A percentile compares a stretch with the other conserved stretches of the same genome.
Evolutionary conservation across 148 eudicot genomes (phyloP).

Genomic region (Gaultheria prostrata): DNA sequence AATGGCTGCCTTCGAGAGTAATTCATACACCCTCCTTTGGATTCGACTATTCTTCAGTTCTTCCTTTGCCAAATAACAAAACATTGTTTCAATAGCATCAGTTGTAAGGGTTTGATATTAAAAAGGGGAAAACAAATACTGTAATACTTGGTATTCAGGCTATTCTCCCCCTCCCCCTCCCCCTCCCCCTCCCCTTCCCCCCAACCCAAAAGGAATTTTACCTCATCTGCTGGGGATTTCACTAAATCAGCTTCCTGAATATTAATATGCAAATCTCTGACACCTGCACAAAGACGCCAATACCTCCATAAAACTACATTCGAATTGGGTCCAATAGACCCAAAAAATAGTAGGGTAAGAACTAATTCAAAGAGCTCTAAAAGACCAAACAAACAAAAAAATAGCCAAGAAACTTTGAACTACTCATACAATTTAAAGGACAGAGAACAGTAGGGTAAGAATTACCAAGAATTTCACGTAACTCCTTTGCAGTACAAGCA

Average conservation of each 20-base stretch:
- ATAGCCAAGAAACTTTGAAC: neutral
- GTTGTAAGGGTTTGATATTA: neutral
- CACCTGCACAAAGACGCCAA: conserved; percentile 44
- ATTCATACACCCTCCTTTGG: conserved; percentile 69
- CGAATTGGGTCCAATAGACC: neutral
- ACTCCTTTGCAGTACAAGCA: conserved; percentile 97
- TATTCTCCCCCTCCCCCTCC: neutral
- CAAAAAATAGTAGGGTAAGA: neutral
- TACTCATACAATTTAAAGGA: neutral
- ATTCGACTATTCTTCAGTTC: conserved; percentile 83
- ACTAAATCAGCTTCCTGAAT: conserved; percentile 71
- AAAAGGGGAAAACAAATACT: neutral
- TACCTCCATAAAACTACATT: neutral
- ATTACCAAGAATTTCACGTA: conserved; percentile 89
- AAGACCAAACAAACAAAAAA: neutral
- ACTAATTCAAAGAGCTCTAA: neutral
- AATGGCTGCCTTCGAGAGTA: conserved; percentile 69
- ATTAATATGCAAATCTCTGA: conserved; percentile 52
- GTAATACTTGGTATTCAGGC: neutral
- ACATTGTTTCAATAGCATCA: conserved; percentile 14
- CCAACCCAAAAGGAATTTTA: conserved; percentile 19
- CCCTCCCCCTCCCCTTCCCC: too few species aligned
- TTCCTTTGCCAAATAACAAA: conserved; percentile 56
- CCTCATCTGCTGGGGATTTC: conserved; percentile 79
- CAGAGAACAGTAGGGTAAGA: neutral